Base-by-base conservation (phyloP, 2,329 filamentous ascomycete species). In the Nothophoma quercina region DNA sequence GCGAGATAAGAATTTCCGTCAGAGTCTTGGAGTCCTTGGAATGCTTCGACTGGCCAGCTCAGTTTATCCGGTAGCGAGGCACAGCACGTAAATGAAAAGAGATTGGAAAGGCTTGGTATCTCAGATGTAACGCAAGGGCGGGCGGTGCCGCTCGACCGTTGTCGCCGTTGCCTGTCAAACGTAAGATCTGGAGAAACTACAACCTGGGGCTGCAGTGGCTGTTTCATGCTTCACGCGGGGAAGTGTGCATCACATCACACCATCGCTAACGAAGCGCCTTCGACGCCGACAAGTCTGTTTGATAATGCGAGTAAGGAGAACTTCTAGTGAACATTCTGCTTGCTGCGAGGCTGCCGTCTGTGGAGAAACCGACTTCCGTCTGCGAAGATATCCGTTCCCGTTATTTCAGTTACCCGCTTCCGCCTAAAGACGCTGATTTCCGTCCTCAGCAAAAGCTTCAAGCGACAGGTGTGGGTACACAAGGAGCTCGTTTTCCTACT, bases 31-130 rank as follows among this genome's bases (percentile, higher is more conserved):
- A 44, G 30, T 1, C 32, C 43, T 44, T 39, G 38, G 22, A 28
- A 13, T 18, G 19, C 18, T 42, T 52, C 42, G 21, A 34, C 13
- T 16, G 13, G 8, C 7, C 9, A 29, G 18, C 22, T 44, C 29
- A 15, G 28, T 48, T 53, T 34, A 48, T 34, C 43, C 50, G 50
- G 26, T 33, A 28, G 35, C 26, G 43, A 53, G 38, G 32, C 16
- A 48, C 16, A 41, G 39, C 39, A 34, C 23, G 12, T 34, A 44
- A 9, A 38, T 48, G 26, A 29, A 48, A 44, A 48, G 43, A 53
- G 42, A 33, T 46, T 33, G 43, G 23, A 19, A 15, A 22, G 21
- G 21, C 21, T 38, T 33, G 44, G 16, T 43, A 22, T 22, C 22
- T 48, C 26, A 35, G 28, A 26, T 35, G 22, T 44, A 34, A 53